Conservation (phyloP, 495 filamentous ascomycete genomes). For the Penicilliopsis zonata region DNA sequence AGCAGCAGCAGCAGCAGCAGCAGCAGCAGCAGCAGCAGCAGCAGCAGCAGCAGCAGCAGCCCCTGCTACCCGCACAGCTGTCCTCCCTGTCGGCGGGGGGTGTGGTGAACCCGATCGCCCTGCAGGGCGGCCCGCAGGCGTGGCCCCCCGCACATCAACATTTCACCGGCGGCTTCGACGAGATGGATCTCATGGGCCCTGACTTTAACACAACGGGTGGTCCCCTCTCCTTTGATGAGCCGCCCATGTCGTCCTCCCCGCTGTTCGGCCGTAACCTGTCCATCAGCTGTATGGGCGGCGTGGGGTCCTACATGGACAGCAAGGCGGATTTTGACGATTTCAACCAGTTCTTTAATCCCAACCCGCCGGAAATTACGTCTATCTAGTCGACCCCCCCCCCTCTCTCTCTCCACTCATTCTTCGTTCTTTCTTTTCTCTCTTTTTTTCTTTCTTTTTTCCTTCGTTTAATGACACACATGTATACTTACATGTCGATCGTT, state of each 20-base stretch:
- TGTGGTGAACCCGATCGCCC: conserved; percentile 27
- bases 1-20: too few relatives aligned
- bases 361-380: conserved; percentile 31
- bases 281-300: conserved; percentile 26
- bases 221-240: conserved; percentile 26
- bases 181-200: conserved; percentile 28
- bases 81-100: conserved; percentile 25
- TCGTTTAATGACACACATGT: too few relatives aligned
- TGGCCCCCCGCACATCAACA: conserved; percentile 17
- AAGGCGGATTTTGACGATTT: conserved; percentile 30
- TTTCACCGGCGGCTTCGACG: conserved; percentile 19
- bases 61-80: conserved; percentile 5
- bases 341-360: conserved; percentile 32
- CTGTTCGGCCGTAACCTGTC: conserved; percentile 27
- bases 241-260: conserved; percentile 18
- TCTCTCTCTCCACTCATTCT: background rate
- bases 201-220: conserved; percentile 25
- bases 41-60: conserved; percentile 1
- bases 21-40: conserved; percentile 2
- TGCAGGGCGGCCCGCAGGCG: conserved; percentile 20
- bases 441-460: conserved; percentile 2
- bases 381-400: conserved; percentile 9
- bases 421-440: background rate
- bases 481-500: too few relatives aligned
- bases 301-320: conserved; percentile 16